phyloP scores from a whole-genome alignment of 2,329 filamentous ascomycete species.

The Xylaria sp. region DNA sequence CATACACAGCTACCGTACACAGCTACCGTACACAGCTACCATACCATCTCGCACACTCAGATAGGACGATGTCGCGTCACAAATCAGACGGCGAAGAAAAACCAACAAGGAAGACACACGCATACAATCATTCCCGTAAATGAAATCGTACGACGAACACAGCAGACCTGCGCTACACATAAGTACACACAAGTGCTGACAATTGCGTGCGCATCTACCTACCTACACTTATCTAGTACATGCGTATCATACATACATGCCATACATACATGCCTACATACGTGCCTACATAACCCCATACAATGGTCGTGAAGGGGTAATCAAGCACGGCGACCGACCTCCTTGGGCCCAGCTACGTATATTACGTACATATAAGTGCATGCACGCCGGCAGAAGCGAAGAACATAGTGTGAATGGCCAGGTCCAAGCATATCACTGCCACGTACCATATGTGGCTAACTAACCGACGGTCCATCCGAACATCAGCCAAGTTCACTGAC shows the following conservation, averaged over 20 bases:
- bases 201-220: not conserved
- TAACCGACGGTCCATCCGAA: constrained; percentile 7
- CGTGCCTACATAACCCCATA: constrained; percentile 10
- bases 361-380: constrained; percentile 15
- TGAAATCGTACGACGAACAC: constrained; percentile 15
- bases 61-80: not conserved
- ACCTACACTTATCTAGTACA: not conserved
- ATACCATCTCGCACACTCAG: not conserved
- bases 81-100: not conserved
- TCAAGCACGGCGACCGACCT: constrained; percentile 1
- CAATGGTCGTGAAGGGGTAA: not conserved
- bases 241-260: not conserved
- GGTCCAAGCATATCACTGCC: not conserved
- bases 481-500: constrained; percentile 2
- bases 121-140: not conserved
- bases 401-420: not conserved
- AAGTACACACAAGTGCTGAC: not conserved
- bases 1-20: too few species aligned
- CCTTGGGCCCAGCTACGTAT: constrained; percentile 4
- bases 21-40: not conserved
- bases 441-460: not conserved
- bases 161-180: not conserved
- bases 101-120: not conserved
- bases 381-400: constrained; percentile 4
- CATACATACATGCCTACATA: not conserved